phyloP scores from a whole-genome alignment of 2,329 filamentous ascomycete species.

The Ophiocordyceps robertsii region DNA sequence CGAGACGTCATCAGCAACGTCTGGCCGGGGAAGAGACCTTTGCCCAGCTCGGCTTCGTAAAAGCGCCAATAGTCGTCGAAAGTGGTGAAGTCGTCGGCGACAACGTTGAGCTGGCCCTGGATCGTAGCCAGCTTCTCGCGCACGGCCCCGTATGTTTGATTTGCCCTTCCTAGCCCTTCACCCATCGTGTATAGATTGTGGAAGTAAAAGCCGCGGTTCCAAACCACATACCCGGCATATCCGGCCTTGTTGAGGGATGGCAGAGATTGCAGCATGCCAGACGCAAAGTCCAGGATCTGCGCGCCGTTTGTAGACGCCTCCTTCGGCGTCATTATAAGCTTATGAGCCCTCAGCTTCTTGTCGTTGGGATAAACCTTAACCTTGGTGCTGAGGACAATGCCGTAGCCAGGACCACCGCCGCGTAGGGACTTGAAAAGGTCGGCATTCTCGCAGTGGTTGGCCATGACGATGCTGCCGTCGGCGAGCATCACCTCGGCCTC shows the following conservation, averaged over 20 bases:
- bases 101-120: conserved; percentile 6
- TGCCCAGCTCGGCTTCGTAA: conserved; percentile 12
- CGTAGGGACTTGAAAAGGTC: conserved; percentile 24
- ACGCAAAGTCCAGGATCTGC: conserved; percentile 11
- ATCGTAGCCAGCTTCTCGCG: conserved; percentile 6
- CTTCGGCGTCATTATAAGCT: conserved; percentile 9
- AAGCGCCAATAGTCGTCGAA: conserved; percentile 18
- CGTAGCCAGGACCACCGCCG: conserved; percentile 21
- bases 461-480: conserved; percentile 18
- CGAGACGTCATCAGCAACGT: conserved; percentile 13
- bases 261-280: conserved; percentile 16
- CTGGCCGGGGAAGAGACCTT: conserved; percentile 10
- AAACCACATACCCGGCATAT: conserved; percentile 14
- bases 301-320: conserved; percentile 10
- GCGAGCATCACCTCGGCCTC: conserved; percentile 26
- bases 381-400: conserved; percentile 19
- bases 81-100: conserved; percentile 9
- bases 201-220: conserved; percentile 14
- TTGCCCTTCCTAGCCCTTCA: conserved; percentile 9
- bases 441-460: conserved; percentile 17
- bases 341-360: conserved; percentile 7
- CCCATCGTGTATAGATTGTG: conserved; percentile 15
- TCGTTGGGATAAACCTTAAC: conserved; percentile 19
- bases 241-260: conserved; percentile 16
- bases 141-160: conserved; percentile 8